Evolutionary conservation across 2,329 filamentous ascomycete genomes (phyloP).

Genomic region (Nigrograna mackinnonii): DNA sequence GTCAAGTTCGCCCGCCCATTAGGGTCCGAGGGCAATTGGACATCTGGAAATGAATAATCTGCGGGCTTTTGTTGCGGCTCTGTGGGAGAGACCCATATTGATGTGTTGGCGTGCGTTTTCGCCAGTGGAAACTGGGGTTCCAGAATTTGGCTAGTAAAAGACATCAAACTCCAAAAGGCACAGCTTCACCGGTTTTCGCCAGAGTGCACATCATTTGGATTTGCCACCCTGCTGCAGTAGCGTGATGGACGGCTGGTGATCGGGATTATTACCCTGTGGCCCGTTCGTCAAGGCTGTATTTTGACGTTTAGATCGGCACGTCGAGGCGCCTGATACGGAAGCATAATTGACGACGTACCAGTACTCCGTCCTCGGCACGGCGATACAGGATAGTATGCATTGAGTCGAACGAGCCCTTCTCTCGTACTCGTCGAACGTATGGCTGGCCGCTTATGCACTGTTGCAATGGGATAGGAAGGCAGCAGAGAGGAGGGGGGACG

Average conservation of each 20-base stretch:
- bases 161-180: conserved; percentile 39
- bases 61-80: conserved; percentile 47
- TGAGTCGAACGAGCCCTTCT: conserved; percentile 15
- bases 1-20: conserved; percentile 52
- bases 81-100: conserved; percentile 58
- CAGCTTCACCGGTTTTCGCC: conserved; percentile 41
- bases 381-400: conserved; percentile 20
- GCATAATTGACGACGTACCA: conserved; percentile 38
- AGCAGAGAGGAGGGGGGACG: conserved; percentile 18
- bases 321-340: conserved; percentile 32
- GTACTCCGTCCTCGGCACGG: conserved; percentile 22
- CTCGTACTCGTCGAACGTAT: conserved; percentile 29
- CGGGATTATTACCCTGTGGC: conserved; percentile 30
- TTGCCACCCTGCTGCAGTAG: conserved; percentile 43
- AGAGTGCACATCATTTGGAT: conserved; percentile 32
- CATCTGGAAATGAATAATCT: conserved; percentile 41
- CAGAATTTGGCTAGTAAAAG: conserved; percentile 41
- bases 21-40: conserved; percentile 53
- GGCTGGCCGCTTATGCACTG: conserved; percentile 36
- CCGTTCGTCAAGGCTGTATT: conserved; percentile 37
- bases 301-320: conserved; percentile 36
- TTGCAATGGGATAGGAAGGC: conserved; percentile 19
- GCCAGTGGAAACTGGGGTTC: conserved; percentile 68
- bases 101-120: conserved; percentile 88
- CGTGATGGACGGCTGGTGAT: conserved; percentile 37